A percentile compares a stretch with the other conserved stretches of the same genome.
These are phyloP conservation scores for Pichia manshurica DNA, from an alignment of 805 yeast species.

Conservation along the genomic window DNA sequence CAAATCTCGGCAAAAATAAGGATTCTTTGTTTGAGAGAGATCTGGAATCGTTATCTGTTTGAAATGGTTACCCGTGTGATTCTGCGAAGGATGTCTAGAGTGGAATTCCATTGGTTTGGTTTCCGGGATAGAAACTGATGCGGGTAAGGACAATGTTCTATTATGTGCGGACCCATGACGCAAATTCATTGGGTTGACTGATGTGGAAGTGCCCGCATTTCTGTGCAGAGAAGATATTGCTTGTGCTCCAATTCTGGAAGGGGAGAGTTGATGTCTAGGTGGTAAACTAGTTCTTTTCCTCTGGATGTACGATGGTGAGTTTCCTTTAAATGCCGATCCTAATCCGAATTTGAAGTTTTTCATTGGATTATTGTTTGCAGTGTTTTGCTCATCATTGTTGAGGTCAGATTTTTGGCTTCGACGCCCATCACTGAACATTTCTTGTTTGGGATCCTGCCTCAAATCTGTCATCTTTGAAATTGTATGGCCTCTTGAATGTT, in stretches of 20 bases:
- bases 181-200: slow-evolving; percentile 17
- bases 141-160: slow-evolving; percentile 38
- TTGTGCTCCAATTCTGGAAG: slow-evolving; percentile 67
- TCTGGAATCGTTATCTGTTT: slow-evolving; percentile 16
- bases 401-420: too few species aligned
- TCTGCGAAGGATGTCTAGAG: slow-evolving; percentile 12
- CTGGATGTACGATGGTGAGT: neutral
- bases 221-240: slow-evolving; percentile 52
- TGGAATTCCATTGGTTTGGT: slow-evolving; percentile 25
- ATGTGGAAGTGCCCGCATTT: slow-evolving; percentile 22
- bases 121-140: slow-evolving; percentile 32
- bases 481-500: slow-evolving; percentile 14
- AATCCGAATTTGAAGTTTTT: slow-evolving; percentile 29
- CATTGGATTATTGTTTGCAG: slow-evolving; percentile 19
- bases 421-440: too few species aligned
- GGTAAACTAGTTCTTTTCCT: slow-evolving; percentile 15
- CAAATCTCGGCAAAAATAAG: neutral
- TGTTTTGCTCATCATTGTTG: neutral
- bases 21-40: neutral
- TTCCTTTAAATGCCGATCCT: slow-evolving; percentile 14
- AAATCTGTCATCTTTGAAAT: slow-evolving; percentile 13
- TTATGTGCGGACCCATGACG: slow-evolving; percentile 31
- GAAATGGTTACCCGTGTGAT: slow-evolving; percentile 30
- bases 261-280: slow-evolving; percentile 43
- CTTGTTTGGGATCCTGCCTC: neutral